Evolutionary conservation across 768 basidiomycete species (phyloP).

Genomic region (Leccinellum luteum): DNA sequence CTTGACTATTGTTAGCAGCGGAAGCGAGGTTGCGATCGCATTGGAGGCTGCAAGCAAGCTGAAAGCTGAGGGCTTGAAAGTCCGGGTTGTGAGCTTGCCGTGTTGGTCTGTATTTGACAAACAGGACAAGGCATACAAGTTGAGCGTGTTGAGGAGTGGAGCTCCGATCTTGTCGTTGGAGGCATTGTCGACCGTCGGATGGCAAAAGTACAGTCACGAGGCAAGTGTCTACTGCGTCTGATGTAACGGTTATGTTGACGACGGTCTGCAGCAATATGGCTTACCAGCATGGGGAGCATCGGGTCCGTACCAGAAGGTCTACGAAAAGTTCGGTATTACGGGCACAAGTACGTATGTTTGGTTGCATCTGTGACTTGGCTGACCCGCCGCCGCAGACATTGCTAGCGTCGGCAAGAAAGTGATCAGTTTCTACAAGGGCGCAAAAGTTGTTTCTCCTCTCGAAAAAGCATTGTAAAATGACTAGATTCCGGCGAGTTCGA

Average conservation of each 20-base stretch:
- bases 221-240: conserved; percentile 27
- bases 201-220: conserved; percentile 90
- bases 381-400: conserved; percentile 50
- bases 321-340: conserved; percentile 88
- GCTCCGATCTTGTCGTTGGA: conserved; percentile 89
- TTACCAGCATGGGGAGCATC: conserved; percentile 81
- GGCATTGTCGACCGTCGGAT: conserved; percentile 78
- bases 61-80: conserved; percentile 72
- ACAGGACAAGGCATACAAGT: conserved; percentile 74
- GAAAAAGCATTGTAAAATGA: conserved; percentile 59
- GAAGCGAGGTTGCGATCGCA: conserved; percentile 86
- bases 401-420: conserved; percentile 83
- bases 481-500: not conserved
- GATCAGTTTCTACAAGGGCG: conserved; percentile 80
- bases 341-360: conserved; percentile 53
- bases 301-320: conserved; percentile 86
- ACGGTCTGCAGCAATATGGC: conserved; percentile 58
- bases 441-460: conserved; percentile 69
- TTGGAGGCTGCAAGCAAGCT: conserved; percentile 84
- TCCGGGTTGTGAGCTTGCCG: conserved; percentile 82
- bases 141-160: conserved; percentile 85
- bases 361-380: conserved; percentile 2
- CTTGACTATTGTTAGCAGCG: conserved; percentile 85
- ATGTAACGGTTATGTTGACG: not conserved
- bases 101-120: conserved; percentile 88